Base-by-base conservation (phyloP, 345 rosid species). In the Lepidium sativum region DNA sequence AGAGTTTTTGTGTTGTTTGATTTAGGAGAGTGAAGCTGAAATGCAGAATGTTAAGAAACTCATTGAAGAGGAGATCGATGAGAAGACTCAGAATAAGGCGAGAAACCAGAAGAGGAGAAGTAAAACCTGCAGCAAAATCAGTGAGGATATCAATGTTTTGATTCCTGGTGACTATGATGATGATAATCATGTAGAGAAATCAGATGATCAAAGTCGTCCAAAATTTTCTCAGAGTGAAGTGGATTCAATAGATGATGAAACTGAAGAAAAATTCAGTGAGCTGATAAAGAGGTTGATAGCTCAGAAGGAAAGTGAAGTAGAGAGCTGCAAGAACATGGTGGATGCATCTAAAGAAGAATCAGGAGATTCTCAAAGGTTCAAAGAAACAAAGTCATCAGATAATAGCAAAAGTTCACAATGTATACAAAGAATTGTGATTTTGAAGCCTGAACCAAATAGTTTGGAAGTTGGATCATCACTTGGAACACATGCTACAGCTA, bases 51-150 rank as follows among this genome's bases (percentile, higher is more conserved):
- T 95, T 65, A 91, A 88, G 84, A 82, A 73, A 61, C 94, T 91
- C 60, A 87, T 88, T 16, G 97, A 95, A 68, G 95, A 86, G 48
- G 99, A 91, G 73, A 83, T 83, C 18, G 80, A 78, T 65, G 75
- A 70, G 37, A 83, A 82, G 74, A 73, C 39, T 40, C 59, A 18
- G 5, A 69, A 69, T 11, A 77, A 44, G 66, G 73, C 50, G 50
- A 84, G 74, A 80, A 79, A 40, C 65, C 56, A 66, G 29, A 92
- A 70, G 82, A 77, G 77, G 68, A 78, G 56, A 73, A 87, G 67
- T 45, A 84, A 72, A 72, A 63, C 60, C 50, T 75, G 70, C 16
- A 70, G 71, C 74, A 86, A 79, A 81, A 82, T 85, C 60, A 71
- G 63, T 42, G 86, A 83, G 34, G 67, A 60, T 49, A 47, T 37